These are phyloP conservation scores for Clitopilus hobsonii DNA, from an alignment of 768 basidiomycete genomes.

Conservation along the genomic window DNA sequence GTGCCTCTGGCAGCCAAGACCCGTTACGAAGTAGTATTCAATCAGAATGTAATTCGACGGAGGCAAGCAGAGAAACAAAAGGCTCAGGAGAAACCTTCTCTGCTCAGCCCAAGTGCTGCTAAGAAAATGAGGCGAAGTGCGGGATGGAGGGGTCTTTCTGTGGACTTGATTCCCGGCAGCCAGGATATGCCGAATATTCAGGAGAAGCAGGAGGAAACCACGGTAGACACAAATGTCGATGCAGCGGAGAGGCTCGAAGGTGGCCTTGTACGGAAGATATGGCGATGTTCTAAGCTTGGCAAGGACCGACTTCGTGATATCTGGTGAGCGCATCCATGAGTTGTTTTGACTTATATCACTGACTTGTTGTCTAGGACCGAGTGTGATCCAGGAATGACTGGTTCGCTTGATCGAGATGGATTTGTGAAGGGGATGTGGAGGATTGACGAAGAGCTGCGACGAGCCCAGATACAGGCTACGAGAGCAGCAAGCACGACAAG, in stretches of 20 bases:
- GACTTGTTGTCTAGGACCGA: slow-evolving; percentile 48
- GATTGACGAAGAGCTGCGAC: slow-evolving; percentile 79
- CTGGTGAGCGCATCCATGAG: slow-evolving; percentile 67
- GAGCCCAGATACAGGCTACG: slow-evolving; percentile 38
- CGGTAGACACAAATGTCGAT: slow-evolving; percentile 28
- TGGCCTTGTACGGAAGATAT: slow-evolving; percentile 51
- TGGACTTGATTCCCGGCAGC: slow-evolving; percentile 56
- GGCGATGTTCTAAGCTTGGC: slow-evolving; percentile 57
- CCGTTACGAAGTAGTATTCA: slow-evolving; percentile 68
- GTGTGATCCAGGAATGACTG: slow-evolving; percentile 52
- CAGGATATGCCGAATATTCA: slow-evolving; percentile 10
- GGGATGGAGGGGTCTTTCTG: slow-evolving; percentile 72
- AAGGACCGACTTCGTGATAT: slow-evolving; percentile 51
- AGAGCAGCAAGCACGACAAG: slow-evolving; percentile 24
- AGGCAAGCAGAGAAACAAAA: slow-evolving; percentile 34
- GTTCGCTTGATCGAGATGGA: slow-evolving; percentile 57
- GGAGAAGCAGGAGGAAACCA: slow-evolving; percentile 14
- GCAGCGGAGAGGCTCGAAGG: slow-evolving; percentile 52
- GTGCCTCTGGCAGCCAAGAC: slow-evolving; percentile 58
- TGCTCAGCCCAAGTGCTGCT: slow-evolving; percentile 29
- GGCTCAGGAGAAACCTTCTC: slow-evolving; percentile 24
- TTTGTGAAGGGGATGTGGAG: slow-evolving; percentile 84
- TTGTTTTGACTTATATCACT: too few species aligned
- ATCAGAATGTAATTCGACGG: slow-evolving; percentile 49
- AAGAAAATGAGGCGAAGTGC: slow-evolving; percentile 51